Evolutionary conservation across 1,139 yeast genomes (phyloP).

Genomic region (Geotrichum klebahnii): DNA sequence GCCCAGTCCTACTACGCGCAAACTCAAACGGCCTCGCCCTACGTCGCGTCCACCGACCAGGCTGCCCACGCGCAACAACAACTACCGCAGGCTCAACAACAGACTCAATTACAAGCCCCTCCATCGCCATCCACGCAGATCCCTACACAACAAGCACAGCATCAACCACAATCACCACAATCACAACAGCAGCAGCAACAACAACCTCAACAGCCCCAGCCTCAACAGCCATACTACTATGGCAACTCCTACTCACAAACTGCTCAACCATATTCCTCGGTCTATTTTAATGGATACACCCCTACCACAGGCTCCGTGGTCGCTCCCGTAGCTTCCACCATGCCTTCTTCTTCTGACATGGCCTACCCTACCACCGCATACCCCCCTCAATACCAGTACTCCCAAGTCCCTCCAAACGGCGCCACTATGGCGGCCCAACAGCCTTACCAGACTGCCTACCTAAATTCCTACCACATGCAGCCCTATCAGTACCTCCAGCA

Average conservation of each 20-base stretch:
- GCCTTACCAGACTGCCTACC: slow-evolving; percentile 13
- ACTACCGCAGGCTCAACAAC: slow-evolving; percentile 2
- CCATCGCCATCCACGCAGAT: slow-evolving; percentile 11
- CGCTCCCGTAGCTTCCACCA: not conserved
- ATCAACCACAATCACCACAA: slow-evolving; percentile 13
- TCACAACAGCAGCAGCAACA: slow-evolving; percentile 18
- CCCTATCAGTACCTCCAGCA: slow-evolving; percentile 23
- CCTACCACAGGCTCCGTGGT: too few species aligned
- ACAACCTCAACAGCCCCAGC: slow-evolving; percentile 20
- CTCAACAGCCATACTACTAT: slow-evolving; percentile 10
- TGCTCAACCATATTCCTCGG: not conserved
- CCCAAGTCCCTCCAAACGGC: slow-evolving; percentile 12
- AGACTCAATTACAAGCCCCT: slow-evolving; percentile 8
- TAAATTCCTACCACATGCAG: too few species aligned
- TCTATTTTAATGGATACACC: too few species aligned
- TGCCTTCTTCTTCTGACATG: not conserved
- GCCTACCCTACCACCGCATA: slow-evolving; percentile 3
- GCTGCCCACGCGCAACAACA: too few species aligned
- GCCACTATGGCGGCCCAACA: too few species aligned
- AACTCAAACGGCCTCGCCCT: too few species aligned
- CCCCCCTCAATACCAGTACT: slow-evolving; percentile 16
- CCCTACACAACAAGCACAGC: slow-evolving; percentile 2
- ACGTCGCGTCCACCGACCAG: too few species aligned
- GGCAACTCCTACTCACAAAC: not conserved
- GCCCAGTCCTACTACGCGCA: too few species aligned